Percentiles rank a stretch among this genome's conserved stretches.
Conservation (phyloP, 495 filamentous ascomycete species). For the Viridothelium virens region DNA sequence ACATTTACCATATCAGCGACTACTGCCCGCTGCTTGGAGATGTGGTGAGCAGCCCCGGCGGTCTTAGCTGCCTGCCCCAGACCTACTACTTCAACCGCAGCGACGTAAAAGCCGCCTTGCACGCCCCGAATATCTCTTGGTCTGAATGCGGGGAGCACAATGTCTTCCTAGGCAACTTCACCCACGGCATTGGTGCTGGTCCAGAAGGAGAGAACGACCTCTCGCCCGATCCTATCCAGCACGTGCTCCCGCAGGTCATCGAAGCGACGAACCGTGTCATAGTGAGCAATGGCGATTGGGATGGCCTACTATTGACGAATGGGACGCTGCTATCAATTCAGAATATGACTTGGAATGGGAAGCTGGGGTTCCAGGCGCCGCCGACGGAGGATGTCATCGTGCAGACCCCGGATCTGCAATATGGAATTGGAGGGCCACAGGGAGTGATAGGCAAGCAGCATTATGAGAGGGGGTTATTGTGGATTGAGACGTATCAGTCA, state of each 20-base stretch:
- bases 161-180: constrained; percentile 21
- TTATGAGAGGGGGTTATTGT: constrained; percentile 34
- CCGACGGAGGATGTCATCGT: constrained; percentile 26
- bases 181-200: constrained; percentile 12
- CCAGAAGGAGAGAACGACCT: constrained; percentile 23
- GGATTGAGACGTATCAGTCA: constrained; percentile 26
- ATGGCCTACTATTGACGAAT: constrained; percentile 24
- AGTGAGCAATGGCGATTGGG: constrained; percentile 25
- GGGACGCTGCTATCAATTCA: constrained; percentile 28
- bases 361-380: constrained; percentile 49
- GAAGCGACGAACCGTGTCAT: constrained; percentile 30
- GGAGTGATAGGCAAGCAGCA: constrained; percentile 33
- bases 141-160: constrained; percentile 19
- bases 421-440: constrained; percentile 27
- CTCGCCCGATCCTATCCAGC: constrained; percentile 28
- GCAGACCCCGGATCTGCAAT: constrained; percentile 24
- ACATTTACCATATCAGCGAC: constrained; percentile 12
- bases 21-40: constrained; percentile 12
- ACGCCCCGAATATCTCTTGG: constrained; percentile 27
- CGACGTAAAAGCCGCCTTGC: constrained; percentile 26
- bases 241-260: constrained; percentile 29
- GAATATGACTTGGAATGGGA: constrained; percentile 31
- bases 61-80: constrained; percentile 5
- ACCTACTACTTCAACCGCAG: constrained; percentile 25
- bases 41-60: constrained; percentile 1